Evolutionary conservation across 345 rosid genomes (phyloP).

Genomic region (Hypericum androsaemum): DNA sequence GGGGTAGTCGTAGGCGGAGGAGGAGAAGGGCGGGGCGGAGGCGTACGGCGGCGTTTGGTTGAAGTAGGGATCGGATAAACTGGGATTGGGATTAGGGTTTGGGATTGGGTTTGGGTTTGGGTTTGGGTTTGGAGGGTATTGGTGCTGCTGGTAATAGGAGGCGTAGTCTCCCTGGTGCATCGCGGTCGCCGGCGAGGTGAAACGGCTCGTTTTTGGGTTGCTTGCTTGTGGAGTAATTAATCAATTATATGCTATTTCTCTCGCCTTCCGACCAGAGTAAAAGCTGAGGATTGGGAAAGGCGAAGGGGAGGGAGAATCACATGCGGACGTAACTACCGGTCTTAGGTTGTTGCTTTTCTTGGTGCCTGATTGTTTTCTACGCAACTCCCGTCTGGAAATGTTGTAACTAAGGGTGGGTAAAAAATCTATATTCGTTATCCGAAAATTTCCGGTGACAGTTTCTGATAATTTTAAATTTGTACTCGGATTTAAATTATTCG

Average conservation of each 20-base stretch:
- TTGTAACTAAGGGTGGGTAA: no score
- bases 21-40: constrained; percentile 67
- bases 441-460: no score
- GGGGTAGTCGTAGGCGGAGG: constrained; percentile 48
- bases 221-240: not conserved
- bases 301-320: no score
- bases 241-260: no score
- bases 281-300: not conserved
- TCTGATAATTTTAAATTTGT: no score
- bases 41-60: constrained; percentile 35
- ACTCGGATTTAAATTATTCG: no score
- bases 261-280: not conserved
- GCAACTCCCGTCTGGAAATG: no score
- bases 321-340: no score
- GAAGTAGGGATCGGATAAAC: constrained; percentile 31
- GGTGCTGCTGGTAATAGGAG: constrained; percentile 32
- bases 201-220: not conserved
- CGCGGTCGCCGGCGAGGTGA: not conserved
- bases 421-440: no score
- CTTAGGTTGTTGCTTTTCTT: no score
- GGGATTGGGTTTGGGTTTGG: constrained; percentile 33
- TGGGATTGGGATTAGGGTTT: constrained; percentile 35
- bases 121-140: constrained; percentile 39
- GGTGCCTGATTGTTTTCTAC: no score
- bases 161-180: constrained; percentile 64